Conservation (phyloP, 2,329 filamentous ascomycete genomes). For the Sphaerulina vaccinii region DNA sequence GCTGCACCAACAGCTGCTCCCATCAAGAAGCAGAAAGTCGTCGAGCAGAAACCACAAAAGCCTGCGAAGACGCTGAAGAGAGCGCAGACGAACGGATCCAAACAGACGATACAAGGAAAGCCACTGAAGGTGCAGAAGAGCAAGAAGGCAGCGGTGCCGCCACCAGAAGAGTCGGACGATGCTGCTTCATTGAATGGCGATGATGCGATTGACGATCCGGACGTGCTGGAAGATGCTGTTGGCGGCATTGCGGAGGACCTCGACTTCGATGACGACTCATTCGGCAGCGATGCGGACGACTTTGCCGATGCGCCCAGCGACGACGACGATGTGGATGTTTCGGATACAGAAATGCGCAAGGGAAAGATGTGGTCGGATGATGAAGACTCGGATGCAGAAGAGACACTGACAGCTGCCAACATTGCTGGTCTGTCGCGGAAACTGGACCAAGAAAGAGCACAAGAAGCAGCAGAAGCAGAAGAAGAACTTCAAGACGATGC, state of each 20-base stretch:
- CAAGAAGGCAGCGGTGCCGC: constrained; percentile 38
- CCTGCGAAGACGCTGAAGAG: constrained; percentile 36
- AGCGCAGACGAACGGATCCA: constrained; percentile 40
- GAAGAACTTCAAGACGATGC: constrained; percentile 82
- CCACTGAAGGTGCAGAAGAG: constrained; percentile 14
- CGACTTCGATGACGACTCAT: constrained; percentile 36
- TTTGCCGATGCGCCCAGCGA: constrained; percentile 40
- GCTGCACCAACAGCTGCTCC: constrained; percentile 56
- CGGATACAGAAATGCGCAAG: constrained; percentile 57
- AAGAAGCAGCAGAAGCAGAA: constrained; percentile 78
- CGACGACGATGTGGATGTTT: constrained; percentile 56
- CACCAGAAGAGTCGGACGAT: constrained; percentile 37
- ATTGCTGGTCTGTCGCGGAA: constrained; percentile 88
- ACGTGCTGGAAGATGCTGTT: constrained; percentile 50
- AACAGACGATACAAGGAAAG: constrained; percentile 13
- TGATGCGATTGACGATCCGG: constrained; percentile 38
- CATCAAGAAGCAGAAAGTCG: constrained; percentile 65
- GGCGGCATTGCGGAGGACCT: constrained; percentile 39
- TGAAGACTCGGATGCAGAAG: constrained; percentile 81
- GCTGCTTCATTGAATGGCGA: constrained; percentile 30
- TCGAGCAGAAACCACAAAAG: constrained; percentile 47
- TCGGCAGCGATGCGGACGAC: constrained; percentile 34
- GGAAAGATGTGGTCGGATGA: constrained; percentile 88
- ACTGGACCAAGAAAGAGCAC: constrained; percentile 72
- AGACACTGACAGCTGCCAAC: constrained; percentile 90